Conservation (phyloP, 768 basidiomycete genomes). For the Mrakia hoshinonis region DNA sequence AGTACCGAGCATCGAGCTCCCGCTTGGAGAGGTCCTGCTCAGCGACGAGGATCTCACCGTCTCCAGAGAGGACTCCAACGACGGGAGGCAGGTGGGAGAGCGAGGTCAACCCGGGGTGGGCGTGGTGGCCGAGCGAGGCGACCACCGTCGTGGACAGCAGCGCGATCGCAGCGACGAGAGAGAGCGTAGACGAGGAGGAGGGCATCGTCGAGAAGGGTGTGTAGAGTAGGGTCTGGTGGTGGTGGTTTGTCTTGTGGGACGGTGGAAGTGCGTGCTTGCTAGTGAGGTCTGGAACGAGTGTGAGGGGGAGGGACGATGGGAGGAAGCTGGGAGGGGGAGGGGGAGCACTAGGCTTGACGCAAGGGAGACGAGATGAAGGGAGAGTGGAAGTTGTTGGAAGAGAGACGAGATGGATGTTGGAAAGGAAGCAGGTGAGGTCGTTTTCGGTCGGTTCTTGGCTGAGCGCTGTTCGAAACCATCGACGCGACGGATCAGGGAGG, state of each 20-base stretch:
- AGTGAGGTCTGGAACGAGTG: background rate
- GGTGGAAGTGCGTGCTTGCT: constrained; percentile 9
- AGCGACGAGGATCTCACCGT: constrained; percentile 18
- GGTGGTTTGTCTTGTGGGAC: background rate
- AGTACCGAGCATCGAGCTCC: constrained; percentile 22
- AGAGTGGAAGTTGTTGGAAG: background rate
- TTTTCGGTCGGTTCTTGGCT: background rate
- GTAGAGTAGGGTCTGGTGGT: background rate
- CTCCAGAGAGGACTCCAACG: background rate
- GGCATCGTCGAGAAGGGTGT: constrained; percentile 5
- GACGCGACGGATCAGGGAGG: background rate
- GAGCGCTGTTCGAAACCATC: background rate
- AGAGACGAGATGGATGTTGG: too few species aligned
- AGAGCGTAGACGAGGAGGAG: background rate
- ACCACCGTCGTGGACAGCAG: constrained; percentile 8
- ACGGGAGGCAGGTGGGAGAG: constrained; percentile 27
- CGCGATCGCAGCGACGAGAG: background rate
- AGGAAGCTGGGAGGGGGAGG: background rate
- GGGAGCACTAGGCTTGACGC: constrained; percentile 2
- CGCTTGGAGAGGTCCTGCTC: background rate
- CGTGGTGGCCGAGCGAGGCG: constrained; percentile 29
- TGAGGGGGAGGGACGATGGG: background rate
- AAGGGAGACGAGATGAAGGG: too few species aligned
- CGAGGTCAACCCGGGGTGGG: constrained; percentile 22
- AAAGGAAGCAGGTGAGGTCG: background rate